These are phyloP conservation scores for Samsoniella hepiali DNA, from an alignment of 2,329 filamentous ascomycete species.

Conservation along the genomic window DNA sequence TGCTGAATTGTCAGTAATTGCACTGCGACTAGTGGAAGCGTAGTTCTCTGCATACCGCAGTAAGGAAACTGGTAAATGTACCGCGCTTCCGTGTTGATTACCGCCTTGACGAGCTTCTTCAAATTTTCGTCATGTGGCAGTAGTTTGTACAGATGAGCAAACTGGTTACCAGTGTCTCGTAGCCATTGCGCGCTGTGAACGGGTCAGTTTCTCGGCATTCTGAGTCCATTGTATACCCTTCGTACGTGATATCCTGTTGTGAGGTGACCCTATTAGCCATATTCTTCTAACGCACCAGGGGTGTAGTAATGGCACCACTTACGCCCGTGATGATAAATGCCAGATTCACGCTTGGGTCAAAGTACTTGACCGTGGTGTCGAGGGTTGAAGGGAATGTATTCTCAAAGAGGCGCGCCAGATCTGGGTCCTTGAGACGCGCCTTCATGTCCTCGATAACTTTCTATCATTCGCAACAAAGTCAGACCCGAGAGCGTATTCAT, in stretches of 20 bases:
- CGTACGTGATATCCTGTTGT: slow-evolving; percentile 27
- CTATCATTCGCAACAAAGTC: slow-evolving; percentile 14
- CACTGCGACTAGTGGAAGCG: background rate
- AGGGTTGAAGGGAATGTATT: slow-evolving; percentile 82
- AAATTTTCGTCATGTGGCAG: slow-evolving; percentile 56
- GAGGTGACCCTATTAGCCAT: background rate
- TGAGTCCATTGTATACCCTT: background rate
- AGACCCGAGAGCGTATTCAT: background rate
- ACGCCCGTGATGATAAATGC: slow-evolving; percentile 81
- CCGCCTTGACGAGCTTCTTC: slow-evolving; percentile 64
- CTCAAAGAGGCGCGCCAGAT: slow-evolving; percentile 76
- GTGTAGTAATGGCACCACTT: slow-evolving; percentile 64
- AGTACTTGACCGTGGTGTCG: slow-evolving; percentile 79
- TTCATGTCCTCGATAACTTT: slow-evolving; percentile 36
- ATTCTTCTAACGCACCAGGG: background rate
- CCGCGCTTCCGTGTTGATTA: slow-evolving; percentile 68
- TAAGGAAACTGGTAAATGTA: slow-evolving; percentile 70
- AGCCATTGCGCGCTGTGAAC: slow-evolving; percentile 57
- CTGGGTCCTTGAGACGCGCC: slow-evolving; percentile 45
- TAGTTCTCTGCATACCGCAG: slow-evolving; percentile 44
- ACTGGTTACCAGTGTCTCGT: slow-evolving; percentile 74
- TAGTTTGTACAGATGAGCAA: slow-evolving; percentile 65
- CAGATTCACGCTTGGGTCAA: slow-evolving; percentile 60
- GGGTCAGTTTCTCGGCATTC: background rate
- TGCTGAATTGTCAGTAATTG: slow-evolving; percentile 9